A percentile compares a stretch with the other conserved stretches of the same genome.
Conservation (phyloP, 768 basidiomycete species). For the Leucosporidium creatinivorum region DNA sequence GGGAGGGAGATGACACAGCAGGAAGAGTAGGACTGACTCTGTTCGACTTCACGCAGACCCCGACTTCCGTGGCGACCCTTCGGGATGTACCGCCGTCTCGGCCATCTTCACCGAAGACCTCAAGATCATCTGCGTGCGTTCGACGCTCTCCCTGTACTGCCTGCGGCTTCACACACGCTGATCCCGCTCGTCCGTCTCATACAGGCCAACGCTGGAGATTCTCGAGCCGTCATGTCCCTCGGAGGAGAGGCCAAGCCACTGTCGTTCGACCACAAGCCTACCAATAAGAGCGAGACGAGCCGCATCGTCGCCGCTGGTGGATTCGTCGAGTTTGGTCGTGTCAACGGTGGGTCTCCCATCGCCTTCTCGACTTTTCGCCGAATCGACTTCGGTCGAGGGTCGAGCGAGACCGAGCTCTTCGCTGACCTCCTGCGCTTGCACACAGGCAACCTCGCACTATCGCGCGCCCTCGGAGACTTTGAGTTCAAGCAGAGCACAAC, state of each 20-base stretch:
- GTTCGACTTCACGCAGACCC: conserved; percentile 53
- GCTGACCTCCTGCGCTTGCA: background rate
- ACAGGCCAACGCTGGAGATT: conserved; percentile 97
- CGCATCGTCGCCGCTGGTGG: conserved; percentile 88
- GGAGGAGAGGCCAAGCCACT: conserved; percentile 80
- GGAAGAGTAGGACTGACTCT: too few species aligned
- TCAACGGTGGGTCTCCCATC: conserved; percentile 62
- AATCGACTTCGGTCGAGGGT: too few species aligned
- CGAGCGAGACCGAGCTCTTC: background rate
- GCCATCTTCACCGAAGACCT: conserved; percentile 69
- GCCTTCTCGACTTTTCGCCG: conserved; percentile 18
- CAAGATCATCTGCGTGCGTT: conserved; percentile 51
- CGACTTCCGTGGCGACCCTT: conserved; percentile 78
- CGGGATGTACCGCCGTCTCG: conserved; percentile 92
- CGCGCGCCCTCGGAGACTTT: conserved; percentile 92
- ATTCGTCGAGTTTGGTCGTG: conserved; percentile 91
- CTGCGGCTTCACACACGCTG: background rate
- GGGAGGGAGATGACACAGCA: background rate
- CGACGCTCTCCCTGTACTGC: background rate
- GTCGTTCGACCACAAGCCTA: conserved; percentile 93
- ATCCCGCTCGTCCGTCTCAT: background rate
- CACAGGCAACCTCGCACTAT: conserved; percentile 86
- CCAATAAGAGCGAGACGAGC: conserved; percentile 72
- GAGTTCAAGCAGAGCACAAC: conserved; percentile 93
- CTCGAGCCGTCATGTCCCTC: conserved; percentile 74